Conservation (phyloP, 352 stramenopile genomes). For the Plasmopara halstedii region DNA sequence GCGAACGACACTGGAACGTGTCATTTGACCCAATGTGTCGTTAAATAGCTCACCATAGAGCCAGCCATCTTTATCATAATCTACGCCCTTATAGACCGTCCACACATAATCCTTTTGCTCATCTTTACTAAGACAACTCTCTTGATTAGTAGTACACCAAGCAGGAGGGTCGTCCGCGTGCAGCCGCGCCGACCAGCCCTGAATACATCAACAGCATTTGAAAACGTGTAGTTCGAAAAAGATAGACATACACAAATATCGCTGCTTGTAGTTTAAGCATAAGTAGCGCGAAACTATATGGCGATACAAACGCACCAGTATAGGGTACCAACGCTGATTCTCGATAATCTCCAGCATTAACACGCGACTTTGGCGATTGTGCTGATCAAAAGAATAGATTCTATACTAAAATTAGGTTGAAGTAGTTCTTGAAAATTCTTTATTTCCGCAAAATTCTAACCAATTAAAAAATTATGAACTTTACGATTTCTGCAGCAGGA, state of each 20-base stretch:
- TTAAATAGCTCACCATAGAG: conserved; percentile 68
- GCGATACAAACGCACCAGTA: conserved; percentile 43
- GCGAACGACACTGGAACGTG: conserved; percentile 55
- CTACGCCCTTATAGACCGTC: conserved; percentile 74
- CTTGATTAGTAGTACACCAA: conserved; percentile 48
- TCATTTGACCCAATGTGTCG: conserved; percentile 56
- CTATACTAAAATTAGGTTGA: too few species aligned
- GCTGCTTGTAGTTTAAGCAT: background rate
- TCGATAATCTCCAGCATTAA: conserved; percentile 69
- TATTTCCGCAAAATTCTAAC: too few species aligned
- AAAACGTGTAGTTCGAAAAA: conserved; percentile 1
- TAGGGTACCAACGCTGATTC: conserved; percentile 81
- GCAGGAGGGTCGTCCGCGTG: conserved; percentile 60
- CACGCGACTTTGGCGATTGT: too few species aligned
- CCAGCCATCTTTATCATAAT: conserved; percentile 84
- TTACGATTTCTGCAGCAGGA: too few species aligned
- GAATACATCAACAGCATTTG: conserved; percentile 4
- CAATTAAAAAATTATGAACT: too few species aligned
- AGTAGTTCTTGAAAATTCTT: too few species aligned
- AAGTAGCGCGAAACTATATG: background rate
- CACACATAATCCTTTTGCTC: conserved; percentile 58
- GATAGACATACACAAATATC: background rate
- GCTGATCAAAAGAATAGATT: too few species aligned
- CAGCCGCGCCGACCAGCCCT: conserved; percentile 72
- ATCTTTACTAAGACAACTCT: conserved; percentile 37